A percentile compares a stretch with the other conserved stretches of the same genome.
Evolutionary conservation across 371 early-diverging fungal species (phyloP).

Genomic region (Mortierella sp.): DNA sequence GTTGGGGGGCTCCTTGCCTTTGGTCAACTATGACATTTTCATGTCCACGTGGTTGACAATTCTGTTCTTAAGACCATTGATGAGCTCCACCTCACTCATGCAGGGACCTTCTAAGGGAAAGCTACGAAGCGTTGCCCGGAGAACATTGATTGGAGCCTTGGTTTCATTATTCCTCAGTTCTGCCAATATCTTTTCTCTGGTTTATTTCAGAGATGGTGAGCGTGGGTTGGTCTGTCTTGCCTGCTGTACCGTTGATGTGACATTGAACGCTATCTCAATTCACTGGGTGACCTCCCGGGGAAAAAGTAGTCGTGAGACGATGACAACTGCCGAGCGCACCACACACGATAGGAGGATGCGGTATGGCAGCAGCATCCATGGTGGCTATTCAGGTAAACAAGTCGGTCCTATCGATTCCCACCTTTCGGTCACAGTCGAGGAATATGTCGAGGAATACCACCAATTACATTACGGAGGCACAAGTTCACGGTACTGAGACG

Average conservation of each 20-base stretch:
- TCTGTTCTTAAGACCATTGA: slow-evolving; percentile 61
- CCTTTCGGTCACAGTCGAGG: slow-evolving; percentile 43
- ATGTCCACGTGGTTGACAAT: slow-evolving; percentile 57
- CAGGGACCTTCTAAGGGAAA: slow-evolving; percentile 57
- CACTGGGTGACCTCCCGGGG: slow-evolving; percentile 58
- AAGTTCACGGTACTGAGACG: slow-evolving; percentile 4
- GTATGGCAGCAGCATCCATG: background rate
- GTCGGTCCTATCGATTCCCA: slow-evolving; percentile 43
- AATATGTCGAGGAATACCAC: slow-evolving; percentile 51
- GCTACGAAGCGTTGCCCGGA: slow-evolving; percentile 61
- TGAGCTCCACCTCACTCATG: slow-evolving; percentile 46
- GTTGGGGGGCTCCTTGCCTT: slow-evolving; percentile 54
- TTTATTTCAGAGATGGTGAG: slow-evolving; percentile 59
- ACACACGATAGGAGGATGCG: slow-evolving; percentile 10
- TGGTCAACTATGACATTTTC: slow-evolving; percentile 63
- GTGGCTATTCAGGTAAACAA: slow-evolving; percentile 25
- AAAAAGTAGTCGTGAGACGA: background rate
- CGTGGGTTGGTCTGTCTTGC: slow-evolving; percentile 54
- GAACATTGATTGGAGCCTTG: slow-evolving; percentile 60
- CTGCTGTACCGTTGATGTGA: slow-evolving; percentile 51
- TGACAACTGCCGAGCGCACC: background rate
- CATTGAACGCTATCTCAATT: slow-evolving; percentile 50
- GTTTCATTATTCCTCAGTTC: slow-evolving; percentile 57
- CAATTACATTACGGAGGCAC: slow-evolving; percentile 31
- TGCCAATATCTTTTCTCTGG: slow-evolving; percentile 60